phyloP scores from a whole-genome alignment of 805 yeast species.

The Candida khao-thaluensis region DNA sequence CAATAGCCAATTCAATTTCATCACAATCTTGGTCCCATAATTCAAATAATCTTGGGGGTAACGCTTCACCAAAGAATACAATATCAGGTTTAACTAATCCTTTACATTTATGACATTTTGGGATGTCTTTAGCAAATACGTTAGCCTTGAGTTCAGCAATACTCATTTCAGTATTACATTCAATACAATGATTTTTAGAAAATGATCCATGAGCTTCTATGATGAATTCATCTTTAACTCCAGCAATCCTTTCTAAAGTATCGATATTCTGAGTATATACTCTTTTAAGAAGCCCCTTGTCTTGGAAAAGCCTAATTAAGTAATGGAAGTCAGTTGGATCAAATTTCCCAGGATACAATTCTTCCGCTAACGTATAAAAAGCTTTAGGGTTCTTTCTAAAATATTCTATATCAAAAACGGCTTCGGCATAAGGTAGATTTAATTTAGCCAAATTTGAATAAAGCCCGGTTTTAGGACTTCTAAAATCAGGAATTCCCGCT shows the following conservation, averaged over 20 bases:
- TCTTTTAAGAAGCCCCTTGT: constrained; percentile 58
- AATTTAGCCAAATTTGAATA: constrained; percentile 75
- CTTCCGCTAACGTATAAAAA: constrained; percentile 79
- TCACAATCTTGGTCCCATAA: constrained; percentile 59
- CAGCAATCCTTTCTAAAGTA: constrained; percentile 84
- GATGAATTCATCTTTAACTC: constrained; percentile 59
- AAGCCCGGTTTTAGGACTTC: constrained; percentile 87
- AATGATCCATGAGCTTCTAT: constrained; percentile 97
- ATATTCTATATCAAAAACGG: constrained; percentile 88
- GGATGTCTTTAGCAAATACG: constrained; percentile 44
- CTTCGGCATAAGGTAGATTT: constrained; percentile 88
- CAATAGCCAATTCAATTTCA: constrained; percentile 67
- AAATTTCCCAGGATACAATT: constrained; percentile 84
- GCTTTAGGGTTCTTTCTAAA: constrained; percentile 76
- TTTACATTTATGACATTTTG: constrained; percentile 59
- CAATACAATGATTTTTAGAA: constrained; percentile 79
- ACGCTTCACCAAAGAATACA: constrained; percentile 88
- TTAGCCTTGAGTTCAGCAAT: constrained; percentile 42
- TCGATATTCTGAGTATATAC: constrained; percentile 93
- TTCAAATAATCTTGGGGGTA: constrained; percentile 70
- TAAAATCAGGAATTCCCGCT: constrained; percentile 94
- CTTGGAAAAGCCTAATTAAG: constrained; percentile 66
- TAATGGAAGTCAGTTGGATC: constrained; percentile 80
- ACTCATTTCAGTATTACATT: constrained; percentile 59
- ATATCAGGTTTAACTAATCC: constrained; percentile 91